Conservation (phyloP, 2,329 filamentous ascomycete genomes). For the Fusarium sp. region DNA sequence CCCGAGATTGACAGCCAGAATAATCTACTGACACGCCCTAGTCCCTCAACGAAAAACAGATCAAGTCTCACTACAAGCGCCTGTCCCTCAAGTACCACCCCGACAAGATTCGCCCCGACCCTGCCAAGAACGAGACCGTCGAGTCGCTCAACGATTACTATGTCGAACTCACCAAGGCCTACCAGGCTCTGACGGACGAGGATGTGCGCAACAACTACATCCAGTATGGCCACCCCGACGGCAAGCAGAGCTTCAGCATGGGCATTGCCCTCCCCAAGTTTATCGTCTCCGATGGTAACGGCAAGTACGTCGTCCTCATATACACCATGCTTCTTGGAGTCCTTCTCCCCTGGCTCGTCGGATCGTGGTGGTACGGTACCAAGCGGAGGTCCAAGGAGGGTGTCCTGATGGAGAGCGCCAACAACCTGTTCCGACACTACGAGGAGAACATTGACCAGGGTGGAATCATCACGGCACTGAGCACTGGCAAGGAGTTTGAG, state of each 20-base stretch:
- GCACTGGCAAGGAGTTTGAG: slow-evolving; percentile 87
- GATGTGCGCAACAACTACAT: slow-evolving; percentile 97
- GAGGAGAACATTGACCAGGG: slow-evolving; percentile 85
- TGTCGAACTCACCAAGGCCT: slow-evolving; percentile 96
- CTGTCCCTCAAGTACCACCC: slow-evolving; percentile 90
- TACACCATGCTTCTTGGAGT: slow-evolving; percentile 92
- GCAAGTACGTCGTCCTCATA: slow-evolving; percentile 92
- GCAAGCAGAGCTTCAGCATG: slow-evolving; percentile 98
- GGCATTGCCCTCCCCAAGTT: slow-evolving; percentile 95
- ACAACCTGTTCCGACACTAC: slow-evolving; percentile 94
- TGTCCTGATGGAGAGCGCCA: slow-evolving; percentile 91
- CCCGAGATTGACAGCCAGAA: neutral
- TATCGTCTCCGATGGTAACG: slow-evolving; percentile 92
- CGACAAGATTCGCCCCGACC: slow-evolving; percentile 89
- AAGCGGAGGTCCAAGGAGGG: slow-evolving; percentile 94
- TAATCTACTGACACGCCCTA: slow-evolving; percentile 50
- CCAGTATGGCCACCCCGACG: slow-evolving; percentile 95
- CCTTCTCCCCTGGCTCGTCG: slow-evolving; percentile 90
- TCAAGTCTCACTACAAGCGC: slow-evolving; percentile 90
- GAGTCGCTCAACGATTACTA: slow-evolving; percentile 89
- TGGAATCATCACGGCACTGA: slow-evolving; percentile 83
- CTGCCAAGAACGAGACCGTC: slow-evolving; percentile 87
- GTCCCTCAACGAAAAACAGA: slow-evolving; percentile 88
- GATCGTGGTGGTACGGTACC: slow-evolving; percentile 98
- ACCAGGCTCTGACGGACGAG: slow-evolving; percentile 97